Conservation (phyloP, 1,284 basidiomycete species). For the Malassezia furfur region DNA sequence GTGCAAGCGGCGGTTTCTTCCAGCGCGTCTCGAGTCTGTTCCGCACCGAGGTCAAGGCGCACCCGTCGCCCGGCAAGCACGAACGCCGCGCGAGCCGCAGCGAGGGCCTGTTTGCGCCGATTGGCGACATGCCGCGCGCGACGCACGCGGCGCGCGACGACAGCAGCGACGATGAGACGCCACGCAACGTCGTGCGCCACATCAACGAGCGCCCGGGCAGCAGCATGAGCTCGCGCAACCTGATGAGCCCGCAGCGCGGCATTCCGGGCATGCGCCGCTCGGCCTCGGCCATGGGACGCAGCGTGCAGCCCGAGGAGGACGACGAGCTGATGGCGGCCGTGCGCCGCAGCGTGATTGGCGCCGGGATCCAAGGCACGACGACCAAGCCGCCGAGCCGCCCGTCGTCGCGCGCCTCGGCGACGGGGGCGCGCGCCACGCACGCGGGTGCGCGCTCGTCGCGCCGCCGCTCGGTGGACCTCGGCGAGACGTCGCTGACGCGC, state of each 20-base stretch:
- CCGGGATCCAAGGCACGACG: conserved; percentile 21
- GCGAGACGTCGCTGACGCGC: not conserved
- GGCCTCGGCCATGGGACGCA: not conserved
- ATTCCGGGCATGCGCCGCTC: not conserved
- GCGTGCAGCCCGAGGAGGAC: conserved; percentile 1
- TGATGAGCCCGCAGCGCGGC: not conserved
- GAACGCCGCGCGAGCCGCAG: not conserved
- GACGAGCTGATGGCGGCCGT: conserved; percentile 24
- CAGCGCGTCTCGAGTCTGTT: conserved; percentile 41
- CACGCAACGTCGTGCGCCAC: conserved; percentile 32
- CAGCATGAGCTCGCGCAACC: conserved; percentile 2
- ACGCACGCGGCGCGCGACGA: conserved; percentile 8
- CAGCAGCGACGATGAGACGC: conserved; percentile 38
- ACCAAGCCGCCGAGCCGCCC: conserved; percentile 2
- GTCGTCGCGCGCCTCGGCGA: conserved; percentile 3
- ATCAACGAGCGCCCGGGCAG: conserved; percentile 25
- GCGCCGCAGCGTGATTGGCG: conserved; percentile 34
- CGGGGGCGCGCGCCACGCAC: not conserved
- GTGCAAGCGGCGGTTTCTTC: conserved; percentile 25
- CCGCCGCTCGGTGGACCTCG: conserved; percentile 12
- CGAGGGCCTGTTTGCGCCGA: not conserved
- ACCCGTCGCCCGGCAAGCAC: not conserved
- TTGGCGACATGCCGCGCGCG: not conserved
- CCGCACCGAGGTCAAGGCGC: conserved; percentile 34
- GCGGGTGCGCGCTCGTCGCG: conserved; percentile 4